Conservation (phyloP, 129 eudicot species). For the Kitagawia praeruptora region DNA sequence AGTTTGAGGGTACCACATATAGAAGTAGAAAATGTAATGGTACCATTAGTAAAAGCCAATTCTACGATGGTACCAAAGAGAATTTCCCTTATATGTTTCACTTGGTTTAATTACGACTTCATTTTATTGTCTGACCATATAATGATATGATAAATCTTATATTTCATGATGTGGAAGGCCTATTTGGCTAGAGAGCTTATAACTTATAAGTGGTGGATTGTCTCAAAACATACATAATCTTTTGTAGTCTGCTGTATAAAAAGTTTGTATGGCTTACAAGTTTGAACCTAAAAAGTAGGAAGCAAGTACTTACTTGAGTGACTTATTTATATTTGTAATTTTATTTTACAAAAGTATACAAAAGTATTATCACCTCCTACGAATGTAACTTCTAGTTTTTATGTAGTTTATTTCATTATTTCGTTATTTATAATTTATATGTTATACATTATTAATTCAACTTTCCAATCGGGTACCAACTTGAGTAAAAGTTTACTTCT, state of each 20-base stretch:
- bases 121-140: neutral
- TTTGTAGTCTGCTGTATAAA: neutral
- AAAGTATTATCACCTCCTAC: neutral
- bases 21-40: too few species aligned
- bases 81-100: neutral
- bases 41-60: too few species aligned
- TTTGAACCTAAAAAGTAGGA: neutral
- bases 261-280: neutral
- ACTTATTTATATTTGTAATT: too few species aligned
- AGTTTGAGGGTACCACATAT: too few species aligned
- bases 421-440: too few species aligned
- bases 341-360: neutral
- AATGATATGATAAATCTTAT: too few species aligned
- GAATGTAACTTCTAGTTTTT: neutral
- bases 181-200: neutral
- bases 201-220: neutral
- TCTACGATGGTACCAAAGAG: too few species aligned
- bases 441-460: neutral
- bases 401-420: too few species aligned
- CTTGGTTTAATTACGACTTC: neutral
- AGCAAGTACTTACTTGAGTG: neutral
- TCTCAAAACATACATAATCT: too few species aligned
- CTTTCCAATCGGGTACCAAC: neutral
- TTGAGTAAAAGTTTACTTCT: neutral
- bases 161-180: neutral